Conservation (phyloP, 164 flowering plant species). For the Annona squamosa region DNA sequence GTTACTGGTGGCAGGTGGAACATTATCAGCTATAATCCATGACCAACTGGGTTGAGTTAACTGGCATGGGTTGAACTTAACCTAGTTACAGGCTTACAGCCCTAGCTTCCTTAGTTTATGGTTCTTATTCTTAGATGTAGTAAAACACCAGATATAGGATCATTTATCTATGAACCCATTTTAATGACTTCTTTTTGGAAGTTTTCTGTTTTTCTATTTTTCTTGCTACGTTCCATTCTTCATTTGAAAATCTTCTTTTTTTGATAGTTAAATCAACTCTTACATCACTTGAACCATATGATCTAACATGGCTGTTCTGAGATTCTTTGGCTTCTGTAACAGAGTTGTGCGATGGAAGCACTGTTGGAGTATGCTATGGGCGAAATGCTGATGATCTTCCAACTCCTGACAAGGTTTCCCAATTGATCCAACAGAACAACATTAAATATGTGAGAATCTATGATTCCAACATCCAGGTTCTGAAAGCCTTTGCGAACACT, state of each 20-base stretch:
- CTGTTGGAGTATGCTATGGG: conserved; percentile 85
- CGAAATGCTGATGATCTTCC: conserved; percentile 96
- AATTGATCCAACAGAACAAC: conserved; percentile 59
- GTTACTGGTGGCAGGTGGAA: too few species aligned
- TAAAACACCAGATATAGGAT: too few species aligned
- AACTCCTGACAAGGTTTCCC: conserved; percentile 74
- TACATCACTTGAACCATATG: not conserved
- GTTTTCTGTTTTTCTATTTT: not conserved
- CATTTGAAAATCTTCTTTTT: too few species aligned
- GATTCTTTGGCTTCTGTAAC: conserved; percentile 11
- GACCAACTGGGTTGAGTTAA: too few species aligned
- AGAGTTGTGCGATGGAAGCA: conserved; percentile 62
- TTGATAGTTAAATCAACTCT: not conserved
- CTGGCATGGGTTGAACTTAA: too few species aligned
- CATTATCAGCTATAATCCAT: too few species aligned
- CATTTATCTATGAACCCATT: too few species aligned
- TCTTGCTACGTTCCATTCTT: not conserved
- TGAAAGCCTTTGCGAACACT: conserved; percentile 86
- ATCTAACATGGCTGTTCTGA: not conserved
- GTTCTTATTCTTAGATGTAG: too few species aligned
- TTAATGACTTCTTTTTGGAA: too few species aligned
- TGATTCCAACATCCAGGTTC: conserved; percentile 79
- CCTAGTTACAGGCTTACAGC: too few species aligned
- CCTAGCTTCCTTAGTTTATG: too few species aligned
- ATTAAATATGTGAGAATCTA: conserved; percentile 74